Percentiles rank a stretch among this genome's conserved stretches.
phyloP scores from a whole-genome alignment of 345 rosid genomes.

The Brassica juncea region DNA sequence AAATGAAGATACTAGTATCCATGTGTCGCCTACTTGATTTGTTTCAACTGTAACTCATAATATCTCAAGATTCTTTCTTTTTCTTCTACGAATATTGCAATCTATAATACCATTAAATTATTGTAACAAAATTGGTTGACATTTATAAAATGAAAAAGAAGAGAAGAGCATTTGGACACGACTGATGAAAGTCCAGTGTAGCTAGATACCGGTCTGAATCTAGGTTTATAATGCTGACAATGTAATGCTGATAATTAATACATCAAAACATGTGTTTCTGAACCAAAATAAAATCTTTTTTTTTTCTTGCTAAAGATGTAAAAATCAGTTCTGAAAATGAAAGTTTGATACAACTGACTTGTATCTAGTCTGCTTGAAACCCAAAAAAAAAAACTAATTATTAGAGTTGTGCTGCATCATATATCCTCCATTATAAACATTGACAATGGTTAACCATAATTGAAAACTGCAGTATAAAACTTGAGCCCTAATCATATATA shows the following conservation, averaged over 20 bases:
- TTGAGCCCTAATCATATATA: not conserved
- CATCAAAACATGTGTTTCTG: too few relatives aligned
- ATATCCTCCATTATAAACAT: not conserved
- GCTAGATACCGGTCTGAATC: not conserved
- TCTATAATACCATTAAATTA: not conserved
- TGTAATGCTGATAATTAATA: too few relatives aligned
- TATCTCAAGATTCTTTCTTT: not conserved
- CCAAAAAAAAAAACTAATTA: not conserved
- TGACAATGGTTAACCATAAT: not conserved
- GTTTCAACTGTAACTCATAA: constrained; percentile 10
- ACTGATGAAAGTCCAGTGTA: not conserved
- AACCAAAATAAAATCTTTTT: not conserved
- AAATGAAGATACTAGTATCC: too few relatives aligned
- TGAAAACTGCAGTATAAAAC: not conserved
- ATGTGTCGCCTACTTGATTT: not conserved
- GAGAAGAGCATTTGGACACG: not conserved
- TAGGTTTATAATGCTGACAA: not conserved
- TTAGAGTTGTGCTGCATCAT: not conserved
- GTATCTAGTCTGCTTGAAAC: too few relatives aligned
- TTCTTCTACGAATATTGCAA: not conserved
- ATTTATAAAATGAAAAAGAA: constrained; percentile 14
- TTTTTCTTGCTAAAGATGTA: too few relatives aligned
- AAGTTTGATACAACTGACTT: too few relatives aligned
- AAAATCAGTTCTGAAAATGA: too few relatives aligned
- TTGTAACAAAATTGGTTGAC: constrained; percentile 23